Percentiles rank a stretch among this genome's conserved stretches.
These are phyloP conservation scores for Evernia prunastri DNA, from an alignment of 495 filamentous ascomycete species.

Conservation along the genomic window DNA sequence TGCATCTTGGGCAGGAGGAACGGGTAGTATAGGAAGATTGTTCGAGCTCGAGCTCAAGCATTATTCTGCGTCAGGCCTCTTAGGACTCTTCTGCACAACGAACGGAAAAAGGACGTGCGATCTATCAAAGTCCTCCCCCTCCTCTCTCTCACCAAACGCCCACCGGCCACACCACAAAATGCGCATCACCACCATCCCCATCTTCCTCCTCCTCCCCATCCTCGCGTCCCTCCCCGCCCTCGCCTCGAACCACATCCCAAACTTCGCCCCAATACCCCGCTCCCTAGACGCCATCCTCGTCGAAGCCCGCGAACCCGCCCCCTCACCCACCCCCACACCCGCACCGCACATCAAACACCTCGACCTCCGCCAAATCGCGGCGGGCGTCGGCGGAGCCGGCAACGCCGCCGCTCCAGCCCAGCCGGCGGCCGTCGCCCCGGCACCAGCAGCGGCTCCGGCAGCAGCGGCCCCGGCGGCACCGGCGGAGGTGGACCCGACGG, in stretches of 20 bases:
- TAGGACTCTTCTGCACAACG: background rate
- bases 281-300: conserved; percentile 20
- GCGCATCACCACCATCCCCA: conserved; percentile 8
- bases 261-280: conserved; percentile 1
- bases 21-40: background rate
- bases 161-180: background rate
- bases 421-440: conserved; percentile 4
- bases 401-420: conserved; percentile 10
- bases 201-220: conserved; percentile 15
- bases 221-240: conserved; percentile 5
- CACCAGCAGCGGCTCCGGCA: conserved; percentile 8
- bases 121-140: background rate
- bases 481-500: conserved; percentile 9
- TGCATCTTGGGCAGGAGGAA: background rate
- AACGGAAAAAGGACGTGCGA: background rate
- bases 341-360: conserved; percentile 18
- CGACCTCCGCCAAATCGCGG: conserved; percentile 21
- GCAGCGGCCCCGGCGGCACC: conserved; percentile 9
- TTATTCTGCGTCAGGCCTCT: background rate
- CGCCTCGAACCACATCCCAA: background rate
- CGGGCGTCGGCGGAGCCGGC: conserved; percentile 20
- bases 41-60: background rate
- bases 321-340: conserved; percentile 7
- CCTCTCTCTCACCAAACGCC: background rate
- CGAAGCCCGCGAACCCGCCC: conserved; percentile 5